Evolutionary conservation across 495 filamentous ascomycete genomes (phyloP).

Genomic region (Aspergillus avenaceus): DNA sequence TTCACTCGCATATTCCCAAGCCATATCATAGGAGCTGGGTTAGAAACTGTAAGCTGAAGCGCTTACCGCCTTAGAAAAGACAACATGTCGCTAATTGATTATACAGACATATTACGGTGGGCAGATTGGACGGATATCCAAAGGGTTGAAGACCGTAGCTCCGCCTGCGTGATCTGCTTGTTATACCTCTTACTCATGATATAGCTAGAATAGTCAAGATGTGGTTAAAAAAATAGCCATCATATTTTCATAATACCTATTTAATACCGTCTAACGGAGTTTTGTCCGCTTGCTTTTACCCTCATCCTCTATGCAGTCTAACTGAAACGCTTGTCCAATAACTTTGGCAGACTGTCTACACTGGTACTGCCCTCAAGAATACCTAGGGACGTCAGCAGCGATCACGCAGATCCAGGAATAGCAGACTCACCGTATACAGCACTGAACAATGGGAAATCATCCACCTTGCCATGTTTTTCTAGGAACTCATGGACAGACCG

Average conservation of each 20-base stretch:
- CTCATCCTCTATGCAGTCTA: too few species aligned
- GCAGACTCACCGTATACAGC: conserved; percentile 51
- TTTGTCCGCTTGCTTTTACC: too few species aligned
- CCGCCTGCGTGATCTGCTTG: conserved; percentile 12
- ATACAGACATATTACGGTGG: conserved; percentile 33
- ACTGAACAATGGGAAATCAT: conserved; percentile 78
- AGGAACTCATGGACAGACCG: conserved; percentile 77
- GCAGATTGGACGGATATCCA: conserved; percentile 38
- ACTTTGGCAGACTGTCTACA: neutral
- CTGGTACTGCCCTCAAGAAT: conserved; percentile 13
- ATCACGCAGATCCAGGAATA: neutral
- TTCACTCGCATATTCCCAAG: conserved; percentile 30
- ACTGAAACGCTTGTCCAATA: neutral
- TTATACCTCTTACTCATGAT: too few species aligned
- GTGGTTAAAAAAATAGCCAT: too few species aligned
- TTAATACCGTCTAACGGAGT: too few species aligned
- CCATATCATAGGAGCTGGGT: conserved; percentile 39
- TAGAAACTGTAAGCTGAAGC: conserved; percentile 35
- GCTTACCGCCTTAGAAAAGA: neutral
- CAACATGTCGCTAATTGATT: neutral
- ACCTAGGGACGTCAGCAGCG: conserved; percentile 7
- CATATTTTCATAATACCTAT: too few species aligned
- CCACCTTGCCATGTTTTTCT: conserved; percentile 59
- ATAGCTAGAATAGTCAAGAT: too few species aligned
- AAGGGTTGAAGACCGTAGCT: conserved; percentile 27